Base-by-base conservation (phyloP, 768 basidiomycete genomes). In the Macrolepiota albuminosa region DNA sequence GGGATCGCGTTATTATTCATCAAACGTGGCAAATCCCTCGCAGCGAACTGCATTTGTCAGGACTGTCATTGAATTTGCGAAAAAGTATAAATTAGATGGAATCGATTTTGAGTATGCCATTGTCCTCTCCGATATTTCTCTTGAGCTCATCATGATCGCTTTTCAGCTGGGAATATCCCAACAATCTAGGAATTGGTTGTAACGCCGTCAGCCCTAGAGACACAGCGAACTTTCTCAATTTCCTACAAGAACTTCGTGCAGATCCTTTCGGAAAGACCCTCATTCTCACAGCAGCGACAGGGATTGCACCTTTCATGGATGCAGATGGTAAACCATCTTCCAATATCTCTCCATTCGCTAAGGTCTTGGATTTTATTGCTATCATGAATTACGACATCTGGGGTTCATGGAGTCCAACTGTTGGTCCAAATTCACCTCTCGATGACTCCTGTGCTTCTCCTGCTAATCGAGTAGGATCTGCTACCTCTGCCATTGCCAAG, bases 371-470 rank as follows among this genome's bases (percentile, higher is more conserved):
- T 67, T 81, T 70, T 64, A 72, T 82, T 26, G 72, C 73, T 24
- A 69, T 81, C 64, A 89, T 90, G 88, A 86, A 87, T 73, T 90
- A 90, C 68, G 88, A 89, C 61, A 68, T 89, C 49, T 86, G 77
- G 73, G 85, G 86, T 33, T 72, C 81, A 6, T 89, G 85, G 82
- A 84, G 80, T 70, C 70, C 76, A 65, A 70, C 84, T 57, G 78
- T 86, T 48, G 95, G 95, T 2, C 89, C 95, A 11, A 96, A 95
- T 71, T 86, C 95, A 4, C 94, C 95, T 8, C 81, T 97, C n/a
- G 76, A 87, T 47, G 87, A 96, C 71, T 78, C 81, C 1, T 98
- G 95, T 68, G 83, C 85, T 0, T 66, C 84, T 37, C 70, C 83
- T 9, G 68, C 72, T 8, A 77, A 84, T 58, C 87, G 87, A 59